Evolutionary conservation across 2,329 filamentous ascomycete genomes (phyloP), one percentile per base, ranked within the genome.

Genomic region (Cryphonectria naterciae): DNA sequence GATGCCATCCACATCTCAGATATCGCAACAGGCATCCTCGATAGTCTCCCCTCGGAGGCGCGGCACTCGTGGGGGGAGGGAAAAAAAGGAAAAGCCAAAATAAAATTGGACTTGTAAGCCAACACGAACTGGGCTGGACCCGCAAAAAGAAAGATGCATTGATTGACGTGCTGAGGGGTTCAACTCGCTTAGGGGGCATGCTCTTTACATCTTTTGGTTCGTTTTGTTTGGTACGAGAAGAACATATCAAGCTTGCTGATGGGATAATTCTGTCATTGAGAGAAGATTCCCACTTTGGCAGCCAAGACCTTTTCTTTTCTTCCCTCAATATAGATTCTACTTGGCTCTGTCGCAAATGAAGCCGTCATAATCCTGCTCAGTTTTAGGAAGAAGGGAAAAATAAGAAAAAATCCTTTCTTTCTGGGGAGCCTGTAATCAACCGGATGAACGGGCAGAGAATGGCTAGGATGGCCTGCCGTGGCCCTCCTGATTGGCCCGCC

Each of bases 11-110:
- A 11, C 41, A 67, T 22, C 13, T 52, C 4, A 22, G 17, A 70
- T 70, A 61, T 70, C 68, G 63, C 64, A 67, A 70, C 68, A 43
- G 15, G 28, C 28, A n/a, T 64, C 43, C 4, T 65, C 49, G 11
- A 61, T 43, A 49, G 22, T 49, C 37, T 6, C 63, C 39, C 32
- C 54, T n/a, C 41, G 56, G n/a, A 25, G 17, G 49, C 58, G 35
- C 17, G 11, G 15, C 11, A 25, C 46, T 25, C 25, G 58, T 22
- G 58, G 58, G 58, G 35, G 35, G 19, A 49, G 46, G 46, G 7
- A 1, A 6, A 22, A n/a, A 61, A 28, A 43, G 2, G 1, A 46
- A 28, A 41, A 22, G 13, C 19, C 1, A 46, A 28, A 43, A 22
- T 6, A 28, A 22, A n/a, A 7, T n/a, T 49, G 32, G 43, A 37